Evolutionary conservation across 2,329 filamentous ascomycete species (phyloP), one percentile per base, ranked within the genome.

Genomic region (Fusarium liriodendri): DNA sequence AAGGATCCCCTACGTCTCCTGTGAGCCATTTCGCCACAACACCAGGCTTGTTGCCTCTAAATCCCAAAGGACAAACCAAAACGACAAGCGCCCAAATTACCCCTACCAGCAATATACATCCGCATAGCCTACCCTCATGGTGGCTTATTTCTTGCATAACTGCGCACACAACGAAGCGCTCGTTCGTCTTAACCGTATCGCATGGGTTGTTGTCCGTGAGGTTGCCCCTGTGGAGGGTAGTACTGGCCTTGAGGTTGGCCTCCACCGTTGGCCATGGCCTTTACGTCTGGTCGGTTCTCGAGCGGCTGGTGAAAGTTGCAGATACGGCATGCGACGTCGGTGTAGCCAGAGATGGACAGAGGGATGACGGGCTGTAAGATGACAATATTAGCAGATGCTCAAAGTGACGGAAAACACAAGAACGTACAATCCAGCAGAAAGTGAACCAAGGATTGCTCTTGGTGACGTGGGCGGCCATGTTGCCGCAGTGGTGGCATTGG

Each of bases 281-380:
- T 85, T 58, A 91, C 88, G 69, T 91, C 89, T 14, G 84, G 87
- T 16, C 89, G 84, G 76, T 87, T 85, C 73, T 89, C 85, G 64
- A 92, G 86, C 11, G 90, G 90, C 80, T 95, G 92, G 72, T 90
- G 88, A 80, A 94, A 95, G 80, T 92, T 90, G 87, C 93, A 96
- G 81, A 95, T 91, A 78, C 90, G 88, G 85, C 93, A 96, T 68
- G 87, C 85, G 65, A 96, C 88, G 78, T 95, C 93, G 76, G 91
- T 86, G 82, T 92, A 91, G 64, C 90, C 90, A 67, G 89, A 87
- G 73, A 92, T 85, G 54, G 89, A 91, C 78, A 95, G 91, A 0
- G 93, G 93, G 29, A 95, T 86, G 54, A 95, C 82, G 58, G 93
- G 93, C 88, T 92, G 57, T 29, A 58, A 33, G 35, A 45, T 45